phyloP scores from a whole-genome alignment of 441 rosid genomes.

The Gossypium trilobum region DNA sequence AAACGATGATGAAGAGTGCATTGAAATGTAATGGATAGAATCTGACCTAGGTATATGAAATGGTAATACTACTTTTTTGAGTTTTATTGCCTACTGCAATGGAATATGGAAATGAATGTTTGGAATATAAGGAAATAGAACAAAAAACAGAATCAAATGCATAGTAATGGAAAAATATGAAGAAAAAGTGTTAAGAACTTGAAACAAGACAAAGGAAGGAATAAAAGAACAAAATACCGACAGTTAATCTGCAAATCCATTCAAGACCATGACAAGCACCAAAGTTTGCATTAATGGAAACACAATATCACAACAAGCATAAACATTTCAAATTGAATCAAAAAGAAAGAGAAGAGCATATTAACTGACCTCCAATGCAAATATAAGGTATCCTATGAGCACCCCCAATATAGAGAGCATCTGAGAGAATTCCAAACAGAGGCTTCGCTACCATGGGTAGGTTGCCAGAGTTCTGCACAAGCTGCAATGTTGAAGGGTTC shows the following conservation, averaged over 20 bases:
- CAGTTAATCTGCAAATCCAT: not conserved
- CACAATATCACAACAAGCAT: not conserved
- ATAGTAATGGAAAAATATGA: not conserved
- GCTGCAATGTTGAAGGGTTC: constrained; percentile 66
- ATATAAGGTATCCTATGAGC: constrained; percentile 71
- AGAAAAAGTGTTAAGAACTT: not conserved
- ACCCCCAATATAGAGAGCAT: constrained; percentile 51
- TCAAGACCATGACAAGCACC: not conserved
- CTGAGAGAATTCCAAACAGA: constrained; percentile 67
- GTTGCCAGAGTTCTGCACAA: constrained; percentile 57
- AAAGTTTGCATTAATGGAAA: not conserved
- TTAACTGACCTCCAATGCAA: constrained; percentile 56
- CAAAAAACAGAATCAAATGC: not conserved
- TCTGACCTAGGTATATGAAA: not conserved
- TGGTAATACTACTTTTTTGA: not conserved
- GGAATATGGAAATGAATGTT: not conserved
- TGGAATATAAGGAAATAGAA: not conserved
- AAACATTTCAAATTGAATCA: not conserved
- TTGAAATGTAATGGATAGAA: not conserved
- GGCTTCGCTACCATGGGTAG: constrained; percentile 86
- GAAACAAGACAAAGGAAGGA: constrained; percentile 10
- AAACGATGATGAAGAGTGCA: not conserved
- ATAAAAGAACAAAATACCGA: not conserved
- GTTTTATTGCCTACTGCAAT: not conserved
- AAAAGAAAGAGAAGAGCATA: not conserved